Percentiles rank a stretch among this genome's conserved stretches.
These are phyloP conservation scores for Sanguinoderma infundibulare DNA, from an alignment of 1,284 basidiomycete species.

Conservation along the genomic window DNA sequence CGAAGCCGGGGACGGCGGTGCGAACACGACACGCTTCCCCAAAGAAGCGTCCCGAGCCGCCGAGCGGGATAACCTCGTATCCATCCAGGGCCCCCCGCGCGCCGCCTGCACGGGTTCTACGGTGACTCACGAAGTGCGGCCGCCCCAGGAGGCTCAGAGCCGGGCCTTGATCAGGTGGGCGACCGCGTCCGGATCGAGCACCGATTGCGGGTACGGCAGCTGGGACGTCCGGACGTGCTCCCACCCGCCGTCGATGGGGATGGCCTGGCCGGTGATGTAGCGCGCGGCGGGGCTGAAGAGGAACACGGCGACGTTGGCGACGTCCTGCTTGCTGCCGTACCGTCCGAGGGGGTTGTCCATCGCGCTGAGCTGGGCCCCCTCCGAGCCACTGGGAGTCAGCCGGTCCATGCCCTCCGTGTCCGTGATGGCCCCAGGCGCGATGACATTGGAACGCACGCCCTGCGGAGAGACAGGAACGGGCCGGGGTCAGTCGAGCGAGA, in stretches of 20 bases:
- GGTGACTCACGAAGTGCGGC: not conserved
- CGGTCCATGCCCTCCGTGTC: constrained; percentile 81
- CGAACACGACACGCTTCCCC: not conserved
- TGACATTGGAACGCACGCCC: constrained; percentile 93
- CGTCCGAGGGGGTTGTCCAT: constrained; percentile 63
- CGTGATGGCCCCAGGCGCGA: constrained; percentile 87
- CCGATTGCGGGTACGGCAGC: constrained; percentile 68
- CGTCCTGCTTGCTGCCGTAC: constrained; percentile 70
- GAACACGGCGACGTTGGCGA: constrained; percentile 84
- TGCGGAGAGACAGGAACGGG: constrained; percentile 7
- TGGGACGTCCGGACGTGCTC: constrained; percentile 56
- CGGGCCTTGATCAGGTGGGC: constrained; percentile 45
- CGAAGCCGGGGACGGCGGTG: constrained; percentile 3
- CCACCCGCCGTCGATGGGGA: constrained; percentile 70
- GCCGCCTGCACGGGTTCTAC: not conserved
- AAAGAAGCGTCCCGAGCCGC: not conserved
- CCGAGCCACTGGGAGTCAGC: not conserved
- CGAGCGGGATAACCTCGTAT: constrained; percentile 13
- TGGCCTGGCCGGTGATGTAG: constrained; percentile 78
- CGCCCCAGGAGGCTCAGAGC: constrained; percentile 32
- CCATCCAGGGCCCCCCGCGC: not conserved
- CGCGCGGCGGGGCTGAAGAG: constrained; percentile 89
- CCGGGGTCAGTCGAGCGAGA: not conserved
- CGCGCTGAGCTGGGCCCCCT: not conserved
- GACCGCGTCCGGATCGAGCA: constrained; percentile 60